Conservation (phyloP, 495 filamentous ascomycete genomes). For the Entonaema liquescens region DNA sequence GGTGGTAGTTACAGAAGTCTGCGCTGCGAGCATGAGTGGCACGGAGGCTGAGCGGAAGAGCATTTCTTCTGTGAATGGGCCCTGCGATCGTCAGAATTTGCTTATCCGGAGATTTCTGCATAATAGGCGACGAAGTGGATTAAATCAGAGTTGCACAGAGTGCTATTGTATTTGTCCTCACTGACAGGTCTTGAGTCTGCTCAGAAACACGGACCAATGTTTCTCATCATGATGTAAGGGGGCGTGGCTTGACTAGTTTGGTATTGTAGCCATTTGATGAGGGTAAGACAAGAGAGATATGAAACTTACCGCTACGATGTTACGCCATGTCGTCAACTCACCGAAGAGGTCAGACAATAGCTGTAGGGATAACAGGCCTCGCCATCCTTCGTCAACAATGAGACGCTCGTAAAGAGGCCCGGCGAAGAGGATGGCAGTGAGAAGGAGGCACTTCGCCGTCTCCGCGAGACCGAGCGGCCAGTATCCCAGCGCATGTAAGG, state of each 20-base stretch:
- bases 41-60: constrained; percentile 89
- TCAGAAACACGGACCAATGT: constrained; percentile 99
- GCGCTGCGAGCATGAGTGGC: constrained; percentile 82
- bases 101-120: background rate
- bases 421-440: constrained; percentile 82
- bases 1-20: constrained; percentile 62
- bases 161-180: constrained; percentile 81
- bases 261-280: background rate
- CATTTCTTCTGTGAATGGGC: constrained; percentile 89
- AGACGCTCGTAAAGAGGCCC: constrained; percentile 84
- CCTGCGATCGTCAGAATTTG: constrained; percentile 57
- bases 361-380: constrained; percentile 62
- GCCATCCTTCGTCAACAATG: constrained; percentile 75
- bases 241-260: background rate
- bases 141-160: constrained; percentile 84
- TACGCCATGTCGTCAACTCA: constrained; percentile 65
- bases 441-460: constrained; percentile 62
- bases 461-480: constrained; percentile 75
- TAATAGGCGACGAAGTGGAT: background rate
- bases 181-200: constrained; percentile 94
- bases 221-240: constrained; percentile 59
- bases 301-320: constrained; percentile 59
- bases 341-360: constrained; percentile 44
- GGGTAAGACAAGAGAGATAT: constrained; percentile 3
- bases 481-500: constrained; percentile 73